Base-by-base conservation (phyloP, 2,329 filamentous ascomycete genomes). In the Stemphylium beticola region DNA sequence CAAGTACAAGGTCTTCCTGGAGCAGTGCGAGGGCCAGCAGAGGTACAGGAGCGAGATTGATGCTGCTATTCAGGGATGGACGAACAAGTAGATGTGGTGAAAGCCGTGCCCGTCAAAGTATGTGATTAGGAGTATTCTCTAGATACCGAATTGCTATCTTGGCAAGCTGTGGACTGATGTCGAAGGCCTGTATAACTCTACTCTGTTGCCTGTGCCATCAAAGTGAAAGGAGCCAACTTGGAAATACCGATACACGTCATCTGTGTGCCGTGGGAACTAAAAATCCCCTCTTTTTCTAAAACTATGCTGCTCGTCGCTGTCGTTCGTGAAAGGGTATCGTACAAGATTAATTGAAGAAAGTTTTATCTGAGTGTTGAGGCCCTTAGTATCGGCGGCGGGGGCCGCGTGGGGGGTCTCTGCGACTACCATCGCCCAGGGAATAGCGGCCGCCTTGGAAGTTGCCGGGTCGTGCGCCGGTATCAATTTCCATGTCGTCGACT, bases 1-100 rank as follows among this genome's bases (percentile, higher is more conserved):
- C 59, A 99, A 99, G 82, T 99, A 97, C 73, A 88, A 91, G 70
- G 86, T 99, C n/a, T 98, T 98, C 81, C 77, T 98, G 52, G 91
- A 97, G 77, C 92, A 96, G 82, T 95, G 91, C 76, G 85, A 87
- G 70, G 89, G 89, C 55, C 95, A 99, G 81, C 88, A 91, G 75
- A 81, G 83, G 57, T 97, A 96, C 74, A 85, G 95, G 68, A 85
- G 82, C 68, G 87, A 87, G 73, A 85, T 99, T 9, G 90, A 99
- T 73, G 84, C 71, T 20, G 78, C 77, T 11, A 67, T 79, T 44
- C 60, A 65, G 39, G 73, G 72, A 9, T 75, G 74, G 74, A 46
- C 45, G 34, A 42, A 36, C 32, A 57, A 29, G 24, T 57, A 46
- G 22, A 31, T 15, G n/a, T 26, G 26, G 24, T 26, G 36, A 31